phyloP scores from a whole-genome alignment of 257 asterid species.

The Solanum microdontum region DNA sequence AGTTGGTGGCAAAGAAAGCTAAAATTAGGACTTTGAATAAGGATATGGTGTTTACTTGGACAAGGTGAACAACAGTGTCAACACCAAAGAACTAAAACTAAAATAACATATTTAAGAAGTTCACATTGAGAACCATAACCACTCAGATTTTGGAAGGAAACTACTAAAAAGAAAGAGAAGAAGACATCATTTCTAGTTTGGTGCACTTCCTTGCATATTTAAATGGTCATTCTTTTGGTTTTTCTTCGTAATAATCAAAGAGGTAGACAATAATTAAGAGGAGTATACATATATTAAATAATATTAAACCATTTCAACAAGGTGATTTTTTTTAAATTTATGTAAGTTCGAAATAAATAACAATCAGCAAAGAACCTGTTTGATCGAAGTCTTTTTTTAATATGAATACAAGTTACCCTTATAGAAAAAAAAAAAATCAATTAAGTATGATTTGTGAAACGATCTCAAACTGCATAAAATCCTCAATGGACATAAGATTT shows the following conservation, averaged over 20 bases:
- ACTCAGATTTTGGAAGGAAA: background rate
- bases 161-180: background rate
- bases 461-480: background rate
- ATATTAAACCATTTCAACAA: background rate
- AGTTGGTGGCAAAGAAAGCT: constrained; percentile 10
- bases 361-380: background rate
- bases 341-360: background rate
- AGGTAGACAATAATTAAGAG: background rate
- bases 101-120: background rate
- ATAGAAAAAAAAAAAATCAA: background rate
- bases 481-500: background rate
- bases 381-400: background rate
- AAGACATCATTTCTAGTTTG: background rate
- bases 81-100: background rate
- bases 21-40: constrained; percentile 8
- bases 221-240: background rate
- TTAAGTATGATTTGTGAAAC: background rate
- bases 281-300: background rate
- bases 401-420: background rate
- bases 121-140: background rate
- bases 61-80: background rate
- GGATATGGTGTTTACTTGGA: constrained; percentile 2
- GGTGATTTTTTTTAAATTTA: background rate
- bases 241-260: background rate
- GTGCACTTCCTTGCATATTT: background rate